Base-by-base conservation (phyloP, 2,329 filamentous ascomycete genomes). In the Cercospora janseana region DNA sequence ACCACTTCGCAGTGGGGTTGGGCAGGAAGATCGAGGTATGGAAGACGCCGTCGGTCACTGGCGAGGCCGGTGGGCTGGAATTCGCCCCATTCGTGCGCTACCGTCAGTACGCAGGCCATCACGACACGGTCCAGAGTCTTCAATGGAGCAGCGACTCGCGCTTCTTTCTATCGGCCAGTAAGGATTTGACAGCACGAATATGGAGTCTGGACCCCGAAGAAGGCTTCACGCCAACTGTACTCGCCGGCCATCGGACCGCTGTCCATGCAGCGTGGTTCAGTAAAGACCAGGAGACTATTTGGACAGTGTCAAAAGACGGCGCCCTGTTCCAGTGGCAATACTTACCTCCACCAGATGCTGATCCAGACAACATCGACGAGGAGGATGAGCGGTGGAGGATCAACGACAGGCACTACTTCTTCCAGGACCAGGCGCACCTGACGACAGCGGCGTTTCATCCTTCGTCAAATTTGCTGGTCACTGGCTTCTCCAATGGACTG, bases 221-320 rank as follows among this genome's bases (percentile, higher is more conserved):
- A 54, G 88, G 86, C 1, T 97, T 97, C 70, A 82, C 83, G 42
- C 90, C 92, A 0, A 98, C 93, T 1, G 88, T 91, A 12, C 74
- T 98, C 55, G 86, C 89, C 3, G 93, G 93, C 1, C 94, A 98
- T 71, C 85, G 90, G 67, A 90, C 96, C 69, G 85, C 81, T 12
- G 87, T 98, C 3, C 79, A 94, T 47, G 88, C 86, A n/a, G 91
- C 91, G n/a, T 98, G 90, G 83, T 98, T 98, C 67, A 94, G 91
- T 0, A 84, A 86, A 55, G 85, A 95, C 61, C 93, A 98, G 67
- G 94, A 98, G 72, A 88, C 82, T 34, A 95, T 98, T 46, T 98
- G 93, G 68, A 97, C 93, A 0, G 83, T 95, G 57, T 96, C 92
- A 71, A 94, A 94, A 69, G 94, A 98, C 69, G 94, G 93, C n/a